Conservation (phyloP, 106 monocot species). For the Platanthera guangdongensis region DNA sequence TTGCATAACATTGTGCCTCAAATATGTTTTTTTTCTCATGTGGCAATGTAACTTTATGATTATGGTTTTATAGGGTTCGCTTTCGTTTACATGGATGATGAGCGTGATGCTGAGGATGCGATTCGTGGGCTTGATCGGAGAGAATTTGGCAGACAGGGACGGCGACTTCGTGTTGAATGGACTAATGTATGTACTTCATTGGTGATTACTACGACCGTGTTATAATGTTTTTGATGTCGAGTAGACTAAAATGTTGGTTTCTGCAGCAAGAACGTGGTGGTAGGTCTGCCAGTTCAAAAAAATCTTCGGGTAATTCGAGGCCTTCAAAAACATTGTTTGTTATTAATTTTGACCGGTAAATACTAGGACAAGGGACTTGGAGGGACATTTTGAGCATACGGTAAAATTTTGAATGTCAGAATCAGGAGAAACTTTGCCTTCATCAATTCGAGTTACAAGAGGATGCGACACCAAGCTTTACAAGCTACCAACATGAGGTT, state of each 20-base stretch:
- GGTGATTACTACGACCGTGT: neutral
- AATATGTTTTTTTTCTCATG: neutral
- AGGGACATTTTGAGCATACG: conserved; percentile 94
- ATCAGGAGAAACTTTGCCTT: conserved; percentile 95
- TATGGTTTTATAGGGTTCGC: conserved; percentile 64
- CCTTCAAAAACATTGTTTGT: conserved; percentile 96
- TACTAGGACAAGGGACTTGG: conserved; percentile 78
- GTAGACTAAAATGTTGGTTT: conserved; percentile 8
- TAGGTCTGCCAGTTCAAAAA: conserved; percentile 52
- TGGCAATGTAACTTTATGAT: neutral
- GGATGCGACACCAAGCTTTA: conserved; percentile 89
- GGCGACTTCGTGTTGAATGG: conserved; percentile 89
- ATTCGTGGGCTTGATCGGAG: conserved; percentile 74
- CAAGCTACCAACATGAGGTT: conserved; percentile 89
- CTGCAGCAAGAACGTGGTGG: conserved; percentile 68
- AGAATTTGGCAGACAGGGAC: conserved; percentile 88
- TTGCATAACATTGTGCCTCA: neutral
- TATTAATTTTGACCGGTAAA: conserved; percentile 87
- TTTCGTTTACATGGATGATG: conserved; percentile 98
- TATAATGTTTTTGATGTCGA: neutral
- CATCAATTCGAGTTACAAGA: conserved; percentile 81
- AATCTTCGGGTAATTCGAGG: conserved; percentile 48
- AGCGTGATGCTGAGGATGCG: conserved; percentile 93
- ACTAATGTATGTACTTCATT: conserved; percentile 47
- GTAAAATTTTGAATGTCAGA: conserved; percentile 80